These are phyloP conservation scores for Ceratocystis destructans DNA, from an alignment of 2,329 filamentous ascomycete species.

Conservation along the genomic window DNA sequence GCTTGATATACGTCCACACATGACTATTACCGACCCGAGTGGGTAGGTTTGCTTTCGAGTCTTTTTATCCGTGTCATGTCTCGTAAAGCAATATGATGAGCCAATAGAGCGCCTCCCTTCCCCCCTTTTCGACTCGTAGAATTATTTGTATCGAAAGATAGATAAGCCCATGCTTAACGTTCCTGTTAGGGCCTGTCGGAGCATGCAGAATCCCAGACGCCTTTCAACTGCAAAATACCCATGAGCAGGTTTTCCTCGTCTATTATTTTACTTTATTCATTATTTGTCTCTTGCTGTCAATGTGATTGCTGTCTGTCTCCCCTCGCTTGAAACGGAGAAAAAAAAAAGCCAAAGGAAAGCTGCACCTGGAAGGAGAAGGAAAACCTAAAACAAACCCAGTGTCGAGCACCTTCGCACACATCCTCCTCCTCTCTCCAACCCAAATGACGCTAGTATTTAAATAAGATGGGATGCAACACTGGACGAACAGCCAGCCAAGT, in stretches of 20 bases:
- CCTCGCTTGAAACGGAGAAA: too few species aligned
- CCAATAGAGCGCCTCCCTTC: not conserved
- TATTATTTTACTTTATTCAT: too few species aligned
- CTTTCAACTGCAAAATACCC: not conserved
- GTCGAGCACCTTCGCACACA: not conserved
- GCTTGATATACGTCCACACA: too few species aligned
- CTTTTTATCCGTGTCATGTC: too few species aligned
- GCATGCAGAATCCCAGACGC: not conserved
- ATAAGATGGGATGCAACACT: constrained; percentile 4
- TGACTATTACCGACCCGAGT: too few species aligned
- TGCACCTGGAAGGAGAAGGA: not conserved
- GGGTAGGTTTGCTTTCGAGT: too few species aligned
- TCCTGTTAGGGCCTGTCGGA: not conserved
- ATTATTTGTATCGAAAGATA: not conserved
- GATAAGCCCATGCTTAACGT: not conserved
- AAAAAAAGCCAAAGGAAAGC: not conserved
- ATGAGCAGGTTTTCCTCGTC: not conserved
- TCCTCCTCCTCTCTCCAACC: not conserved
- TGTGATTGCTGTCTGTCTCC: not conserved
- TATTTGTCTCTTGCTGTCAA: not conserved
- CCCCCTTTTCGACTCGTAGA: not conserved
- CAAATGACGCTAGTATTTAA: not conserved
- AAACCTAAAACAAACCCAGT: not conserved
- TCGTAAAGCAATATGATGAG: too few species aligned
- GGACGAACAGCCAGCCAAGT: not conserved